A percentile compares a stretch with the other conserved stretches of the same genome.
These are phyloP conservation scores for Hyphodiscus hymeniophilus DNA, from an alignment of 495 filamentous ascomycete species.

Conservation along the genomic window DNA sequence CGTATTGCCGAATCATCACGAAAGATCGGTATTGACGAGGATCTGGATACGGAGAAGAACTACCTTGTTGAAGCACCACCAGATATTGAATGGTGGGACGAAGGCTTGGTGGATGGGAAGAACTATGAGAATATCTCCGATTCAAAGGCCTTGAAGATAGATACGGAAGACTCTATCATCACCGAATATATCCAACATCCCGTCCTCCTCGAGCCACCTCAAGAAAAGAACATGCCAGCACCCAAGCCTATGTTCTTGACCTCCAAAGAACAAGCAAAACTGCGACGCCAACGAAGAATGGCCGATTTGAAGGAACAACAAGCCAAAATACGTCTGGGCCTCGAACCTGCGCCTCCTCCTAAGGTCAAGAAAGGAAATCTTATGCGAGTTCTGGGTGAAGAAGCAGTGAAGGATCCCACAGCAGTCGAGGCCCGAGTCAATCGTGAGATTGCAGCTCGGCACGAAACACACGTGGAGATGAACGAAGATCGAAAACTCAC, in stretches of 20 bases:
- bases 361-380: slow-evolving; percentile 94
- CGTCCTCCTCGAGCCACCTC: slow-evolving; percentile 81
- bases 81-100: slow-evolving; percentile 97
- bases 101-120: slow-evolving; percentile 65
- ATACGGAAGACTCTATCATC: slow-evolving; percentile 72
- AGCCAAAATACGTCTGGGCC: slow-evolving; percentile 85
- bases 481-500: slow-evolving; percentile 89
- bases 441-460: slow-evolving; percentile 78
- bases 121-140: slow-evolving; percentile 64
- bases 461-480: slow-evolving; percentile 59
- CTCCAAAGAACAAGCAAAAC: slow-evolving; percentile 80
- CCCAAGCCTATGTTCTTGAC: slow-evolving; percentile 93
- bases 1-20: slow-evolving; percentile 78
- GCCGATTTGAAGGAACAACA: slow-evolving; percentile 91
- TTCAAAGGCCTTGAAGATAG: slow-evolving; percentile 61
- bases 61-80: slow-evolving; percentile 81
- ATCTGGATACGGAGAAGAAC: slow-evolving; percentile 78
- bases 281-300: slow-evolving; percentile 84
- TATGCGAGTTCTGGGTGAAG: slow-evolving; percentile 95
- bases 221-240: slow-evolving; percentile 69
- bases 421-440: slow-evolving; percentile 93
- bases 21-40: slow-evolving; percentile 85
- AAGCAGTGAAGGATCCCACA: slow-evolving; percentile 95
- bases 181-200: slow-evolving; percentile 90
- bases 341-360: slow-evolving; percentile 80